A percentile compares a stretch with the other conserved stretches of the same genome.
phyloP scores from a whole-genome alignment of 192 early-diverging fungal species.

The Pilaira anomala region DNA sequence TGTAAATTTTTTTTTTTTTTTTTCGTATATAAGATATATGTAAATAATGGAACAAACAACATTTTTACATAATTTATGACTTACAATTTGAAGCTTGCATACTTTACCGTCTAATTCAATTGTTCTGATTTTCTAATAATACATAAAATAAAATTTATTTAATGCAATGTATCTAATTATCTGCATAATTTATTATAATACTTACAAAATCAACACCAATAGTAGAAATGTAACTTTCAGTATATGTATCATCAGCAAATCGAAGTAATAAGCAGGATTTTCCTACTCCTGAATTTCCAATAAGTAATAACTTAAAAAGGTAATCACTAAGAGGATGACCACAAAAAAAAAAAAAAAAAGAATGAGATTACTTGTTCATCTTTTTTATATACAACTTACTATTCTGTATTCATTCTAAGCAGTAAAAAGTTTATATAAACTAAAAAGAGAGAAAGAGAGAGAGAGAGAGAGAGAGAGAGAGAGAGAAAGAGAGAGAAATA shows the following conservation, averaged over 20 bases:
- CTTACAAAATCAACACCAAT: slow-evolving; percentile 98
- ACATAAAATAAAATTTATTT: background rate
- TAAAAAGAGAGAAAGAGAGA: background rate
- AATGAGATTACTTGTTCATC: background rate
- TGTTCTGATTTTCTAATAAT: slow-evolving; percentile 23
- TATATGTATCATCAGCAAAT: slow-evolving; percentile 98
- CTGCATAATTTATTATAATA: background rate
- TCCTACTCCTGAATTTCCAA: slow-evolving; percentile 98
- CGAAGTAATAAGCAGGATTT: slow-evolving; percentile 95
- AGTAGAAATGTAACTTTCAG: slow-evolving; percentile 96
- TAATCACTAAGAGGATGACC: slow-evolving; percentile 71
- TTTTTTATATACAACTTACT: slow-evolving; percentile 5
- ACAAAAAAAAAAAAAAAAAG: background rate
- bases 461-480: too few species aligned
- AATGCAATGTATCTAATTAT: background rate
- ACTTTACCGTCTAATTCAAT: slow-evolving; percentile 98
- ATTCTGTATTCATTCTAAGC: slow-evolving; percentile 18
- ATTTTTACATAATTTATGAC: too few species aligned
- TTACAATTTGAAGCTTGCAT: slow-evolving; percentile 94
- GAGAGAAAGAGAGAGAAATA: too few species aligned
- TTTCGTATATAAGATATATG: background rate
- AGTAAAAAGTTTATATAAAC: too few species aligned
- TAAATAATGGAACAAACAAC: too few species aligned
- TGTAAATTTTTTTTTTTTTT: slow-evolving; percentile 20
- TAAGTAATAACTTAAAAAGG: slow-evolving; percentile 96